Conservation (phyloP, 805 yeast genomes). For the Cyberlindnera lachancei region DNA sequence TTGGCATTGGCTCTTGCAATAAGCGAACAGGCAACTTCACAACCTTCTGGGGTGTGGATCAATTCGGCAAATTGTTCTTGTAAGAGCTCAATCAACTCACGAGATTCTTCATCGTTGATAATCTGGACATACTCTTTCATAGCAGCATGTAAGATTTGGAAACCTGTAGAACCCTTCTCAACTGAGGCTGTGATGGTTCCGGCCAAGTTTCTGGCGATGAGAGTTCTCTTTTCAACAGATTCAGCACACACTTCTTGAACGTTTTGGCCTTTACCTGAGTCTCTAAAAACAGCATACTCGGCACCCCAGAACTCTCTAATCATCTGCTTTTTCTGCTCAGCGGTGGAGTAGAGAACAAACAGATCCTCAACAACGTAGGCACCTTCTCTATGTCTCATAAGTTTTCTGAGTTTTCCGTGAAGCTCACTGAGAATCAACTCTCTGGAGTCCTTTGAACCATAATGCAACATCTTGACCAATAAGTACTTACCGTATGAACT, state of each 20-base stretch:
- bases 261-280: conserved; percentile 54
- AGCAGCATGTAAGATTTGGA: conserved; percentile 92
- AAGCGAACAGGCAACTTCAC: conserved; percentile 79
- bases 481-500: conserved; percentile 91
- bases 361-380: conserved; percentile 96
- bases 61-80: conserved; percentile 89
- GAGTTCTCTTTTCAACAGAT: conserved; percentile 68
- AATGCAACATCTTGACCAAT: conserved; percentile 80
- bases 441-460: conserved; percentile 80
- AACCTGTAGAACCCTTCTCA: conserved; percentile 93
- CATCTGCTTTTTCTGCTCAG: conserved; percentile 83
- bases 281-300: conserved; percentile 85
- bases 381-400: conserved; percentile 96
- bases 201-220: conserved; percentile 65
- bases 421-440: conserved; percentile 71
- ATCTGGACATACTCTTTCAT: conserved; percentile 82
- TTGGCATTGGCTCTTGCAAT: conserved; percentile 83
- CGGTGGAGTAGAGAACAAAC: conserved; percentile 74
- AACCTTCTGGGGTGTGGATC: conserved; percentile 92
- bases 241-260: conserved; percentile 60
- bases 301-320: conserved; percentile 96
- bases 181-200: conserved; percentile 87
- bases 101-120: conserved; percentile 59
- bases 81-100: conserved; percentile 75
- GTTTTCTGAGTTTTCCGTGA: conserved; percentile 83